phyloP scores from a whole-genome alignment of 1,139 yeast genomes.

The Pichia sp. region DNA sequence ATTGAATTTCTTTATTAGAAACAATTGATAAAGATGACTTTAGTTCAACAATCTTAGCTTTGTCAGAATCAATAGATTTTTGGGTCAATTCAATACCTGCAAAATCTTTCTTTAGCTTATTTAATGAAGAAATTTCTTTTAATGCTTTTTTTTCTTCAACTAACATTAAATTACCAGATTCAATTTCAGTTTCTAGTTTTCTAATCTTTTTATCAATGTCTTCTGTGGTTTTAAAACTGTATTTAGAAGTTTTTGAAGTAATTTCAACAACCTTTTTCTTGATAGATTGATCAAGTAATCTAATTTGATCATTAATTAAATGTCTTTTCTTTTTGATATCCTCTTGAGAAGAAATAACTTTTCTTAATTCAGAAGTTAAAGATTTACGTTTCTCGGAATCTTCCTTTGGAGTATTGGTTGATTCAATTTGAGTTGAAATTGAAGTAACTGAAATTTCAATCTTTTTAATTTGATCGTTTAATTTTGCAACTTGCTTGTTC shows the following conservation, averaged over 20 bases:
- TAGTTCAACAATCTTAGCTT: conserved; percentile 67
- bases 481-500: conserved; percentile 53
- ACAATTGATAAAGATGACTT: conserved; percentile 59
- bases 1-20: conserved; percentile 48
- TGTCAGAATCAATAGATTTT: conserved; percentile 74
- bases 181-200: conserved; percentile 67
- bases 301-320: conserved; percentile 64
- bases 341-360: conserved; percentile 61
- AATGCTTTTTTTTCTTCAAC: conserved; percentile 87
- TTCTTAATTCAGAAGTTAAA: conserved; percentile 60
- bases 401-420: conserved; percentile 38
- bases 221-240: conserved; percentile 60
- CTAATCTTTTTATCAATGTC: conserved; percentile 74
- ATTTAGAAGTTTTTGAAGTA: conserved; percentile 63
- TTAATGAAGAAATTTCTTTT: conserved; percentile 78
- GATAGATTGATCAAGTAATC: conserved; percentile 59
- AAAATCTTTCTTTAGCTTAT: conserved; percentile 78
- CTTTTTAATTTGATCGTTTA: conserved; percentile 64
- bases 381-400: conserved; percentile 52
- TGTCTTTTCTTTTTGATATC: conserved; percentile 66
- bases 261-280: conserved; percentile 76
- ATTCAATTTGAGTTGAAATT: conserved; percentile 39
- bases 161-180: conserved; percentile 74
- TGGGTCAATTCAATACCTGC: conserved; percentile 69
- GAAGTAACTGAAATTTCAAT: conserved; percentile 48